Evolutionary conservation across 2,329 filamentous ascomycete species (phyloP), one percentile per base, ranked within the genome.

Genomic region (Paraphoma chrysanthemicola): DNA sequence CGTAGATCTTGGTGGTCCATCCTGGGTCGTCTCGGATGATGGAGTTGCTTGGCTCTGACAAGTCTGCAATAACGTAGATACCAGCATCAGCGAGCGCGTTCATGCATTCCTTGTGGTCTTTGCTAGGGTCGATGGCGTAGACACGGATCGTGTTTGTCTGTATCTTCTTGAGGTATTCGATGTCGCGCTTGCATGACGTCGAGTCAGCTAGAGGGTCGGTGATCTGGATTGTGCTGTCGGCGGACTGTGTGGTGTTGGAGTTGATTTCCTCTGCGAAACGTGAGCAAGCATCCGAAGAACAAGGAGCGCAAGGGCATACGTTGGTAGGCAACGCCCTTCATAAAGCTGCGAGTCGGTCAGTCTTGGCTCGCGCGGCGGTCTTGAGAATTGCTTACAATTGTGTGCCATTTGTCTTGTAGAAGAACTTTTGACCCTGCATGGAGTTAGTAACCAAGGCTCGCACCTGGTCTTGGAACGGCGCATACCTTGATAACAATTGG

Each of bases 251-350:
- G 50, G 85, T 76, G 69, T 79, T 78, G 55, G 77, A 74, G 59
- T 72, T 74, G 67, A 83, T 80, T 69, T 94, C 91, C 81, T 93
- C 79, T 81, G 57, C 52, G 33, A 16, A 23, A 6, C 53, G 57
- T 56, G 23, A 66, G 66, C 39, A 44, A 57, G 14, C 48, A n/a
- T 31, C 7, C 42, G 14, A 41, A 42, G 8, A 8, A n/a, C 7
- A 14, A 17, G 38, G 9, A 23, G 17, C 48, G 18, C 12, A 6
- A 5, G 44, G 29, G 59, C 70, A 64, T 74, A 80, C 79, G 88
- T 83, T 99, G 95, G 82, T 99, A 99, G 66, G 95, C 95, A 68
- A 99, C 84, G 81, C 95, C 95, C 79, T 90, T 92, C 78, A 98
- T 92, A 84, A 88, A 96, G 80, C 84, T 86, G 45, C 16, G 33